phyloP scores from a whole-genome alignment of 2,329 filamentous ascomycete genomes.

The Sphaceloma murrayae region DNA sequence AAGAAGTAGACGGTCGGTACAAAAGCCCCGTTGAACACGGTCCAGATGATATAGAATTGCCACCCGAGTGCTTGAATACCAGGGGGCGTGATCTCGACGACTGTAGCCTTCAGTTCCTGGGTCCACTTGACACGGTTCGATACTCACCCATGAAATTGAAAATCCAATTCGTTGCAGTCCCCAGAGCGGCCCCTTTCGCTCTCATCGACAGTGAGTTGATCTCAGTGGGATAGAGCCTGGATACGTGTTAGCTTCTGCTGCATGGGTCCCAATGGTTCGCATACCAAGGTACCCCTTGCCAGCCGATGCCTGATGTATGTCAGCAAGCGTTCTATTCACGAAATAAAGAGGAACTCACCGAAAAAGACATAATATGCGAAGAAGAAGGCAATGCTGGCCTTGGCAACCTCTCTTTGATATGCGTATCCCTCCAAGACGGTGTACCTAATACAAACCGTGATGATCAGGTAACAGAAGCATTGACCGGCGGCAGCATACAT shows the following conservation, averaged over 20 bases:
- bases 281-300: conserved; percentile 33
- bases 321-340: too few species aligned
- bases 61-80: conserved; percentile 31
- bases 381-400: conserved; percentile 41
- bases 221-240: conserved; percentile 38
- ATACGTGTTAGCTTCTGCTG: not conserved
- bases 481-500: conserved; percentile 47
- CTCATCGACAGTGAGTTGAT: conserved; percentile 43
- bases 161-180: conserved; percentile 45
- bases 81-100: conserved; percentile 38
- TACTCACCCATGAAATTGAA: conserved; percentile 32
- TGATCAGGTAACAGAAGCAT: conserved; percentile 43
- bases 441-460: conserved; percentile 42
- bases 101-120: conserved; percentile 16
- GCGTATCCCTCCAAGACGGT: conserved; percentile 28
- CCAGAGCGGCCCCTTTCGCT: conserved; percentile 41
- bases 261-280: not conserved
- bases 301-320: too few species aligned
- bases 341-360: too few species aligned
- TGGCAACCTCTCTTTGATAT: conserved; percentile 25
- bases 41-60: conserved; percentile 25
- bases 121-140: not conserved
- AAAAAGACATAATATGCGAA: conserved; percentile 49
- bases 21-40: conserved; percentile 29
- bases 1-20: conserved; percentile 39